Base-by-base conservation (phyloP, 306 rosid genomes). In the Astragalus glycyphyllos region DNA sequence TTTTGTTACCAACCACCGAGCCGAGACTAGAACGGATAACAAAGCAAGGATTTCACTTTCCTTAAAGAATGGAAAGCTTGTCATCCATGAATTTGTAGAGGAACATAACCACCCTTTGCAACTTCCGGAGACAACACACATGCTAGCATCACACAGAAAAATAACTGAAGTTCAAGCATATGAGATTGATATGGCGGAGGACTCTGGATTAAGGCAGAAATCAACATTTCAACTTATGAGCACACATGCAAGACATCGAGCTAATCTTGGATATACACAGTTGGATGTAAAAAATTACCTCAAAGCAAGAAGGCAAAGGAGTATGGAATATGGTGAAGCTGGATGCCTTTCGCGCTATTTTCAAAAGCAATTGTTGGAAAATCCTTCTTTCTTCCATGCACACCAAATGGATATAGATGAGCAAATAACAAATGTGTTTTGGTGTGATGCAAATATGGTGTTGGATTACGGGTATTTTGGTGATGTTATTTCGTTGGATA, bases 361-460 rank as follows among this genome's bases (percentile, higher is more conserved):
- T 20, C 23, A 20, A 20, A 20, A 20, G 23, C 10, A 38, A 37
- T 60, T 60, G 9, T 37, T 38, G 11, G 12, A 11, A 1, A 57
- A 38, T 8, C 8, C 7, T 2, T 59, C 46, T 8, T 14, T 59
- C 8, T 59, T 59, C 13, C 20, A 59, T 59, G 47, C 66, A 15
- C 16, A 38, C 4, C 5, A 37, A 4, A 15, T 37, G 66, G 49
- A 60, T 16, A 9, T 16, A 0, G 49, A 62, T 0, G 53, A 42
- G 15, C 3, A 17, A 62, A 42, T 41, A 1, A 62, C 51, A 38
- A 62, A 42, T 62, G 68, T 62, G n/a, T 62, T 62, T 40, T 41
- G 68, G 51, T 20, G 6, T 16, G 53, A 64, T 20, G 69, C 40
- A 40, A 44, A 44, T 2, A 64, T 64, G 69, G 23, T 20, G 23